phyloP scores from a whole-genome alignment of 768 basidiomycete genomes.

The Pulveroboletus sp. region DNA sequence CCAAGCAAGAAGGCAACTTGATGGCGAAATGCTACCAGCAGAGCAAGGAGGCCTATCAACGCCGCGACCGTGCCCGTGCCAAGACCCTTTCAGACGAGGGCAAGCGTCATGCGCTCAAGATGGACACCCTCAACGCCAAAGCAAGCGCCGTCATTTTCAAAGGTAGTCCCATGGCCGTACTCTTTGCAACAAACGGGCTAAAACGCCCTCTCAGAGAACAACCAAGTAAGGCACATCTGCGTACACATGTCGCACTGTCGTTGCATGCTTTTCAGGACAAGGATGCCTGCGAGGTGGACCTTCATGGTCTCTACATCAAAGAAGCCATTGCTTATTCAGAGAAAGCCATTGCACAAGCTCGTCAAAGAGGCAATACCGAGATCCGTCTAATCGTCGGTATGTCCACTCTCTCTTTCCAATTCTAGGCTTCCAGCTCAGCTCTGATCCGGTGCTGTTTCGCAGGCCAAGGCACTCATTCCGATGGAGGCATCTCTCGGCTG shows the following conservation, averaged over 20 bases:
- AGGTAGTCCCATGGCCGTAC: constrained; percentile 36
- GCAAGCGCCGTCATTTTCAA: constrained; percentile 84
- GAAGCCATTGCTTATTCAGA: constrained; percentile 82
- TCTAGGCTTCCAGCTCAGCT: neutral
- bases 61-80: constrained; percentile 70
- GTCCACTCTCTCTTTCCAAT: constrained; percentile 22
- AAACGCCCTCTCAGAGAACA: constrained; percentile 55
- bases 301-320: constrained; percentile 91
- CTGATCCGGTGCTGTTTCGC: neutral
- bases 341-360: constrained; percentile 62
- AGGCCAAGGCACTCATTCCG: constrained; percentile 90
- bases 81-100: constrained; percentile 80
- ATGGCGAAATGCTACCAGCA: constrained; percentile 66
- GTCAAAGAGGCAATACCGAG: constrained; percentile 54
- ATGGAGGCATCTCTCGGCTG: constrained; percentile 71
- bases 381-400: constrained; percentile 82
- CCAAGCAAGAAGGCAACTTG: constrained; percentile 72
- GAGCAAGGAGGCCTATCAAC: constrained; percentile 71
- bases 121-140: constrained; percentile 73
- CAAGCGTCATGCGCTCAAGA: constrained; percentile 69
- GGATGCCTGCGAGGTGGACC: constrained; percentile 70
- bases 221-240: constrained; percentile 43
- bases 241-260: neutral
- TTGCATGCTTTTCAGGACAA: constrained; percentile 45
- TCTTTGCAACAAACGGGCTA: neutral